Evolutionary conservation across 352 stramenopile species (phyloP).

Genomic region (Blastocystis sp.): DNA sequence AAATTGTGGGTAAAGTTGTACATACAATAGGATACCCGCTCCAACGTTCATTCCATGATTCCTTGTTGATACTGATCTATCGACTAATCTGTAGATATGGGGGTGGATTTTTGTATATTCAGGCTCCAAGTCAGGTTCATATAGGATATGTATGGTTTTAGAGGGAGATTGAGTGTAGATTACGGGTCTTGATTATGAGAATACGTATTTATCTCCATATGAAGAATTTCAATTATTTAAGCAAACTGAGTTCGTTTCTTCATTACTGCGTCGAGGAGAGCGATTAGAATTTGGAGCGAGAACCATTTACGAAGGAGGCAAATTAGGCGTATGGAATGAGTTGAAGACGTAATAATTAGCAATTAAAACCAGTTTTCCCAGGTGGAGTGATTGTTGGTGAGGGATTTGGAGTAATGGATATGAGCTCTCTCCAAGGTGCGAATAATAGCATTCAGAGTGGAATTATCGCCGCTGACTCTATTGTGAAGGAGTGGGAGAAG

Average conservation of each 20-base stretch:
- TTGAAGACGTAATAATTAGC: background rate
- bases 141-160: slow-evolving; percentile 72
- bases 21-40: slow-evolving; percentile 95
- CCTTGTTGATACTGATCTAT: background rate
- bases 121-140: slow-evolving; percentile 86
- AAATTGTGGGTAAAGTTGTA: background rate
- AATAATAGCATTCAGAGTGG: slow-evolving; percentile 28
- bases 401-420: slow-evolving; percentile 94
- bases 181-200: slow-evolving; percentile 96
- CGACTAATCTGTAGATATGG: slow-evolving; percentile 86
- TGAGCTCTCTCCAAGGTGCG: slow-evolving; percentile 62
- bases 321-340: background rate
- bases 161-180: slow-evolving; percentile 80
- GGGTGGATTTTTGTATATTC: slow-evolving; percentile 98
- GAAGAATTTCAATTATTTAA: slow-evolving; percentile 99
- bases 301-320: slow-evolving; percentile 87
- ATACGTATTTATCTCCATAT: slow-evolving; percentile 97
- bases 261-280: slow-evolving; percentile 89
- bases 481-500: slow-evolving; percentile 21
- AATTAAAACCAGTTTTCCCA: slow-evolving; percentile 92
- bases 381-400: slow-evolving; percentile 91
- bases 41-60: slow-evolving; percentile 74
- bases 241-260: slow-evolving; percentile 87
- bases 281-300: slow-evolving; percentile 95
- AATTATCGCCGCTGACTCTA: background rate